Evolutionary conservation across 208 protist species (phyloP).

Genomic region (Vickermania spadyakhi): DNA sequence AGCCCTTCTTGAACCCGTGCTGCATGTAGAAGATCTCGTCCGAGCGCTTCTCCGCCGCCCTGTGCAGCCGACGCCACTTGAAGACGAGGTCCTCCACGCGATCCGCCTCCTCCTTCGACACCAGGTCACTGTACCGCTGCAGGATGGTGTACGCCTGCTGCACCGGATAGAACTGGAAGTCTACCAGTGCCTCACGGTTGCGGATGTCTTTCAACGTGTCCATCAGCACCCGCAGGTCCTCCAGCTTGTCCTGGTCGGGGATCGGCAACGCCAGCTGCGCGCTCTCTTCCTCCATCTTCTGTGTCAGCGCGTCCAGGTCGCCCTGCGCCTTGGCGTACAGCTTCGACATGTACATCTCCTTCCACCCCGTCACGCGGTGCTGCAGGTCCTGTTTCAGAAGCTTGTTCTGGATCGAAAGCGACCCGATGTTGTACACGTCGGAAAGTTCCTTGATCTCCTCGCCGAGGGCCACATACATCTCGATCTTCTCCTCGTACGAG

Average conservation of each 20-base stretch:
- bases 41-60: conserved; percentile 57
- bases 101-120: conserved; percentile 96
- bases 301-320: conserved; percentile 85
- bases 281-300: conserved; percentile 91
- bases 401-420: conserved; percentile 90
- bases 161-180: conserved; percentile 91
- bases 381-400: conserved; percentile 90
- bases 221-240: conserved; percentile 93
- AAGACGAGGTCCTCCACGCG: conserved; percentile 90
- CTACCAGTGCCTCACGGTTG: conserved; percentile 87
- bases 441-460: conserved; percentile 82
- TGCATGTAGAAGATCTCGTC: conserved; percentile 91
- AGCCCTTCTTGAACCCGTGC: conserved; percentile 88
- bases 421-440: conserved; percentile 86
- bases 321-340: conserved; percentile 88
- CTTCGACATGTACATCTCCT: conserved; percentile 91
- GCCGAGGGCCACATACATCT: conserved; percentile 83
- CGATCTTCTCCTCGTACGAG: conserved; percentile 91
- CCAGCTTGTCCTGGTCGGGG: conserved; percentile 90
- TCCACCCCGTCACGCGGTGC: conserved; percentile 89
- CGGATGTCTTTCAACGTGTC: conserved; percentile 88
- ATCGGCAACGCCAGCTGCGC: conserved; percentile 85
- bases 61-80: conserved; percentile 90
- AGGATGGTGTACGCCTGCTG: conserved; percentile 92
- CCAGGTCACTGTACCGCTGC: conserved; percentile 77